Evolutionary conservation across 257 asterid species (phyloP).

Genomic region (Solanum rostratum): DNA sequence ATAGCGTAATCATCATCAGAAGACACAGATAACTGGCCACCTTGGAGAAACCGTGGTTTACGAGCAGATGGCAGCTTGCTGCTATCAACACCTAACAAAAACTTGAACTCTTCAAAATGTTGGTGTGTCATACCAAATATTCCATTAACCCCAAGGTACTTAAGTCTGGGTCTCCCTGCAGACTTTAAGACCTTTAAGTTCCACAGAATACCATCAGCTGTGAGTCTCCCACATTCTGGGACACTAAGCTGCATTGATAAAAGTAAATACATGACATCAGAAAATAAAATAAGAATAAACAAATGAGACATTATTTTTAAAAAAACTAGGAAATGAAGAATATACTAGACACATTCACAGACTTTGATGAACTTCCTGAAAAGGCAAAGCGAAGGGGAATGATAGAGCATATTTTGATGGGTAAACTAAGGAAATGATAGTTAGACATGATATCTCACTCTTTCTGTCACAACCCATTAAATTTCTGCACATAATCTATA

Average conservation of each 20-base stretch:
- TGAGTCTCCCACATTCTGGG: slow-evolving; percentile 41
- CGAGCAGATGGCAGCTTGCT: slow-evolving; percentile 10
- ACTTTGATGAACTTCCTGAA: background rate
- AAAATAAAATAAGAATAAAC: background rate
- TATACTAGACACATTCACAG: background rate
- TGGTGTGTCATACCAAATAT: slow-evolving; percentile 30
- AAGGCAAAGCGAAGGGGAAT: background rate
- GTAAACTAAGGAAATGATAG: background rate
- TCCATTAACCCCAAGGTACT: slow-evolving; percentile 43
- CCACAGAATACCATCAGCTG: slow-evolving; percentile 24
- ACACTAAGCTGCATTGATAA: slow-evolving; percentile 51
- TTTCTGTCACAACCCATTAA: background rate
- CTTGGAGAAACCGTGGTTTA: slow-evolving; percentile 34
- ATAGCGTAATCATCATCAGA: slow-evolving; percentile 53
- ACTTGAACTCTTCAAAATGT: slow-evolving; percentile 45
- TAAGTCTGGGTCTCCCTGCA: slow-evolving; percentile 43
- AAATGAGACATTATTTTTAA: background rate
- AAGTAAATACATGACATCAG: background rate
- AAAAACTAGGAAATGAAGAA: background rate
- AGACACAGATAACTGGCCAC: slow-evolving; percentile 36
- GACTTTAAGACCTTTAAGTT: slow-evolving; percentile 45
- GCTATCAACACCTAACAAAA: slow-evolving; percentile 35
- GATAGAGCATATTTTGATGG: background rate
- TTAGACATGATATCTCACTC: background rate
- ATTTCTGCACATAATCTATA: background rate